phyloP scores from a whole-genome alignment of 2,329 filamentous ascomycete genomes.

The Colletotrichum filicis region DNA sequence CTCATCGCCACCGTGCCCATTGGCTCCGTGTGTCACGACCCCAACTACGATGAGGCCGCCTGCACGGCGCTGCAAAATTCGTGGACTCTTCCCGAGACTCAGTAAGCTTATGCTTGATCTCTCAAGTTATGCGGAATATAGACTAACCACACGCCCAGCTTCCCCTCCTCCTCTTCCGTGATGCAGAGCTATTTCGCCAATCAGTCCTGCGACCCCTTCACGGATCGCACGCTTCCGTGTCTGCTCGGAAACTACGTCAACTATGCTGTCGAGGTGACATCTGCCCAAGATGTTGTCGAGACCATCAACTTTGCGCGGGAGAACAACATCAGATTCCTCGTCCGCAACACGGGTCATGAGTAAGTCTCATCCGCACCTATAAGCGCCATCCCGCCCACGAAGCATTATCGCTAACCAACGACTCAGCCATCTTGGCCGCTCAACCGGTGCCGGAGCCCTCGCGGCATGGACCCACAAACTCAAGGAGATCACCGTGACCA shows the following conservation, averaged over 20 bases:
- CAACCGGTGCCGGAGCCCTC: conserved; percentile 52
- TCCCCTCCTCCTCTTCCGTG: conserved; percentile 50
- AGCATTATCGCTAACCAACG: conserved; percentile 34
- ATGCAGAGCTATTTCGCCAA: conserved; percentile 53
- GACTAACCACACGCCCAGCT: conserved; percentile 38
- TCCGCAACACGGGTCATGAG: conserved; percentile 48
- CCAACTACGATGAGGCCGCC: conserved; percentile 53
- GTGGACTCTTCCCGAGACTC: conserved; percentile 48
- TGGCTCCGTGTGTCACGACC: conserved; percentile 62
- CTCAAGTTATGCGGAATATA: not conserved
- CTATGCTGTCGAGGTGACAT: conserved; percentile 50
- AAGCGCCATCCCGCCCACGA: not conserved
- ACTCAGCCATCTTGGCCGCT: conserved; percentile 50
- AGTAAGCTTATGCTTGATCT: conserved; percentile 41
- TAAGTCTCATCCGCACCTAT: conserved; percentile 25
- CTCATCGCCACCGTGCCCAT: conserved; percentile 65
- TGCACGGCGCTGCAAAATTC: conserved; percentile 51
- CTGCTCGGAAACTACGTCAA: conserved; percentile 54
- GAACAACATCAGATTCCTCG: conserved; percentile 49
- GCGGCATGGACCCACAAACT: conserved; percentile 52
- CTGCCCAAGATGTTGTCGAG: conserved; percentile 43
- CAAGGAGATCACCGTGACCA: conserved; percentile 53
- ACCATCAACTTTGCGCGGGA: conserved; percentile 50
- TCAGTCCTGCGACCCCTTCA: conserved; percentile 51
- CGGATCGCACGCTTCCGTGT: conserved; percentile 50